These are phyloP conservation scores for Alternaria sp. DNA, from an alignment of 2,329 filamentous ascomycete genomes.

Conservation along the genomic window DNA sequence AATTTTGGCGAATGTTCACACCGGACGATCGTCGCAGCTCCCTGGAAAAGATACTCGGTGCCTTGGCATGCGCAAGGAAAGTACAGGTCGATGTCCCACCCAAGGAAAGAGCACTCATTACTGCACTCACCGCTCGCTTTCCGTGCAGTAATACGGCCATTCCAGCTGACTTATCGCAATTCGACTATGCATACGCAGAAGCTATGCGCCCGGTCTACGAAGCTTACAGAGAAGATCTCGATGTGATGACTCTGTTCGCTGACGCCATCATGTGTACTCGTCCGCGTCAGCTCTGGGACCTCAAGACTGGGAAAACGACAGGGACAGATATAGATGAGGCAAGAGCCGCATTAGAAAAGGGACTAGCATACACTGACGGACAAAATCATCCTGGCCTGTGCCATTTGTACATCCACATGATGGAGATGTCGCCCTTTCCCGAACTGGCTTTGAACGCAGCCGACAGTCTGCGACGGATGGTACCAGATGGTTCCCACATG, in stretches of 20 bases:
- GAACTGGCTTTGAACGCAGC: constrained; percentile 7
- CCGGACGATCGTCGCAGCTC: constrained; percentile 55
- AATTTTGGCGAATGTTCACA: constrained; percentile 73
- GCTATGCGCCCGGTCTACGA: constrained; percentile 64
- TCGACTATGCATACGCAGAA: constrained; percentile 64
- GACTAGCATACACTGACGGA: background rate
- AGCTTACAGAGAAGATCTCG: constrained; percentile 61
- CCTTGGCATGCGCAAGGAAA: background rate
- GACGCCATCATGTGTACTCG: constrained; percentile 69
- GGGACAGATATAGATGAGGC: background rate
- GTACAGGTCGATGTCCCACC: background rate
- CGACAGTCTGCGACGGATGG: constrained; percentile 8
- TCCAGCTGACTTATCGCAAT: background rate
- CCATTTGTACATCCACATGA: constrained; percentile 17
- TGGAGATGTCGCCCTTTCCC: constrained; percentile 12
- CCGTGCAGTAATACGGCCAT: background rate
- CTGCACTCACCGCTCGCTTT: background rate
- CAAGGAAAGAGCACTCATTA: background rate
- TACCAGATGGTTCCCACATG: constrained; percentile 15
- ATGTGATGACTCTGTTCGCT: constrained; percentile 67
- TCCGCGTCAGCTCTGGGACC: constrained; percentile 68
- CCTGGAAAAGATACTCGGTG: constrained; percentile 64
- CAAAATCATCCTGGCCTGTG: constrained; percentile 5
- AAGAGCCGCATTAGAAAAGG: background rate
- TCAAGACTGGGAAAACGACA: constrained; percentile 62